phyloP scores from a whole-genome alignment of 169 alveolate genomes.

The Plasmodium berghei region DNA sequence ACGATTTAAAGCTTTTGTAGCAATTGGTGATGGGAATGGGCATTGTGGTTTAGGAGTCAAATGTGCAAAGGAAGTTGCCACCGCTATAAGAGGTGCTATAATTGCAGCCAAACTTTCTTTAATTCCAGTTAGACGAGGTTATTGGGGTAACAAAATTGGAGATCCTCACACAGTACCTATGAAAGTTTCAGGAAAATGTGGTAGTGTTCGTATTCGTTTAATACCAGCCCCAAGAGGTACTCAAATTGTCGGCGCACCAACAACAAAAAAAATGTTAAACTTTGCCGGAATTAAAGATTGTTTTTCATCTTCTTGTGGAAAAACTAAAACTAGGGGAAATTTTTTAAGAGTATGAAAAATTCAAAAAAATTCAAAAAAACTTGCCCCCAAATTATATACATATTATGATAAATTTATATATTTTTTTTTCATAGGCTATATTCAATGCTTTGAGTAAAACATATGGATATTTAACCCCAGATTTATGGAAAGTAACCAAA shows the following conservation, averaged over 20 bases:
- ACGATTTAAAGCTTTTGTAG: slow-evolving; percentile 99
- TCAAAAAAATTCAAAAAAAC: background rate
- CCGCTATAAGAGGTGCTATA: slow-evolving; percentile 99
- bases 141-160: slow-evolving; percentile 99
- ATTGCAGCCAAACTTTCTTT: slow-evolving; percentile 98
- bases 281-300: slow-evolving; percentile 99
- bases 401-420: background rate
- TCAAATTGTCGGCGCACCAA: slow-evolving; percentile 99
- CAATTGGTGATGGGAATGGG: slow-evolving; percentile 98
- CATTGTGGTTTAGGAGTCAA: slow-evolving; percentile 98
- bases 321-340: slow-evolving; percentile 99
- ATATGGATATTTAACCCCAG: slow-evolving; percentile 99
- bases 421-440: slow-evolving; percentile 89
- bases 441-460: slow-evolving; percentile 97
- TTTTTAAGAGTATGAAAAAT: slow-evolving; percentile 90
- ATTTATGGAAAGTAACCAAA: slow-evolving; percentile 95
- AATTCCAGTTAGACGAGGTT: slow-evolving; percentile 99
- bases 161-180: slow-evolving; percentile 99
- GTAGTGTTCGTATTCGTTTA: slow-evolving; percentile 99
- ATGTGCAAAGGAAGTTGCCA: slow-evolving; percentile 99
- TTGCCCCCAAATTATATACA: background rate
- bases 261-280: slow-evolving; percentile 96
- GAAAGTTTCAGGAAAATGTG: slow-evolving; percentile 99
- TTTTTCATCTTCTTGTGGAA: slow-evolving; percentile 98
- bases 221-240: slow-evolving; percentile 99